A percentile compares a stretch with the other conserved stretches of the same genome.
Conservation (phyloP, 164 flowering plant genomes). For the Buxus sempervirens region DNA sequence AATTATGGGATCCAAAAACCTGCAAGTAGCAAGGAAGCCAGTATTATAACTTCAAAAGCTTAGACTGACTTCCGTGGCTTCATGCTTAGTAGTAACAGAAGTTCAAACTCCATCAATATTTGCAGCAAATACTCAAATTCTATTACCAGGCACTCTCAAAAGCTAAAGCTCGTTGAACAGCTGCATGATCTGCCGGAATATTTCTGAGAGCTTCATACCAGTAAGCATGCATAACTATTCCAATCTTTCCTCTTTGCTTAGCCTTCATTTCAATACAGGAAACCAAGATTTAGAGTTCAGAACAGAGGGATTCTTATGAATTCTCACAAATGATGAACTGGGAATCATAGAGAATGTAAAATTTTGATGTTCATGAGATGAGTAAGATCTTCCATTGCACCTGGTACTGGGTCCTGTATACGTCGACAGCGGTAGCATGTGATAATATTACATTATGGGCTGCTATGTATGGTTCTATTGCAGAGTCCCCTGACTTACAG, state of each 20-base stretch:
- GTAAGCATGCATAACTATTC: background rate
- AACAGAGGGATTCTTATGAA: too few relatives aligned
- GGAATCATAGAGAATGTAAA: too few relatives aligned
- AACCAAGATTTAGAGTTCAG: background rate
- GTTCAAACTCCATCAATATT: background rate
- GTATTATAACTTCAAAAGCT: background rate
- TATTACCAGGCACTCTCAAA: background rate
- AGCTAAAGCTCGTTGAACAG: background rate
- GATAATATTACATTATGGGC: too few relatives aligned
- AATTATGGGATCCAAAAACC: background rate
- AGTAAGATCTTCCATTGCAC: too few relatives aligned
- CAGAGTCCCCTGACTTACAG: too few relatives aligned
- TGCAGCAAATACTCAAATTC: background rate
- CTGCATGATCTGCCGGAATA: background rate
- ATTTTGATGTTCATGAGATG: too few relatives aligned
- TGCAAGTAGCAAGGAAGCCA: background rate
- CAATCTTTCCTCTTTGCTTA: constrained; percentile 1
- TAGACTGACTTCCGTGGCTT: background rate
- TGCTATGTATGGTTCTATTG: too few relatives aligned
- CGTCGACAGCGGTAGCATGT: too few relatives aligned
- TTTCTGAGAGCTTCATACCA: constrained; percentile 6
- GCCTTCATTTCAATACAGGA: background rate
- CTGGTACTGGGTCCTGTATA: too few relatives aligned
- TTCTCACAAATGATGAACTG: background rate
- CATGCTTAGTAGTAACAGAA: background rate